Percentiles rank a stretch among this genome's conserved stretches.
Conservation (phyloP, 352 stramenopile genomes). For the Phytophthora rubi region DNA sequence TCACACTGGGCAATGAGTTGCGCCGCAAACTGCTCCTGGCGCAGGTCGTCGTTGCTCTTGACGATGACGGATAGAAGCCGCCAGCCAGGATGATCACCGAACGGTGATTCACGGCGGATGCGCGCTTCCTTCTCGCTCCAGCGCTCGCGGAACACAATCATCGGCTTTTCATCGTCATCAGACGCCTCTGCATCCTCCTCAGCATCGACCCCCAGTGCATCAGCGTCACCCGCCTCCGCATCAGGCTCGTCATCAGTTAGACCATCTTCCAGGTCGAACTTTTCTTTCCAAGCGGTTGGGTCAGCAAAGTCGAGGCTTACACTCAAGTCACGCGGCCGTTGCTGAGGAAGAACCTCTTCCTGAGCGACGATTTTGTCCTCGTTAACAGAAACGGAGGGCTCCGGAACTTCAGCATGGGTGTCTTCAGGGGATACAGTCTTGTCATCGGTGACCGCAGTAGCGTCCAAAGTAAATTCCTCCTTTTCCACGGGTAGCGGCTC, state of each 20-base stretch:
- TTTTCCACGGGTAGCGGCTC: neutral
- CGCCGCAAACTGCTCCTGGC: slow-evolving; percentile 98
- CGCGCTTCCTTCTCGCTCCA: slow-evolving; percentile 82
- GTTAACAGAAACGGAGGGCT: slow-evolving; percentile 7
- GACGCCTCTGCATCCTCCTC: slow-evolving; percentile 21
- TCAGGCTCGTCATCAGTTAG: slow-evolving; percentile 58
- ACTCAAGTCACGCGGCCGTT: slow-evolving; percentile 61
- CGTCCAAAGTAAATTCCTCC: neutral
- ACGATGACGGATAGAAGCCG: slow-evolving; percentile 93
- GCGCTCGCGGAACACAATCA: slow-evolving; percentile 84
- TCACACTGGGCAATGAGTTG: slow-evolving; percentile 97
- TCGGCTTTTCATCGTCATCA: slow-evolving; percentile 68
- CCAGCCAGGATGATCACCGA: slow-evolving; percentile 65
- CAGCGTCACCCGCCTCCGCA: slow-evolving; percentile 37
- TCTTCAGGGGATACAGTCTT: slow-evolving; percentile 14
- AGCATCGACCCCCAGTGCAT: slow-evolving; percentile 14
- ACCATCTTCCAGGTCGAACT: slow-evolving; percentile 77
- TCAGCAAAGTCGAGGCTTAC: slow-evolving; percentile 80
- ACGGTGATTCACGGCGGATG: slow-evolving; percentile 61
- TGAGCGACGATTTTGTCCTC: slow-evolving; percentile 33
- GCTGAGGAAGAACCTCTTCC: slow-evolving; percentile 36
- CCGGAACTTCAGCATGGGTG: slow-evolving; percentile 1
- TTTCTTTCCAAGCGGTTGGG: slow-evolving; percentile 69
- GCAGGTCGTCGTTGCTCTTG: slow-evolving; percentile 98
- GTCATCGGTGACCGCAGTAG: neutral